Conservation (phyloP, 257 asterid genomes). For the Przewalskia tangutica region DNA sequence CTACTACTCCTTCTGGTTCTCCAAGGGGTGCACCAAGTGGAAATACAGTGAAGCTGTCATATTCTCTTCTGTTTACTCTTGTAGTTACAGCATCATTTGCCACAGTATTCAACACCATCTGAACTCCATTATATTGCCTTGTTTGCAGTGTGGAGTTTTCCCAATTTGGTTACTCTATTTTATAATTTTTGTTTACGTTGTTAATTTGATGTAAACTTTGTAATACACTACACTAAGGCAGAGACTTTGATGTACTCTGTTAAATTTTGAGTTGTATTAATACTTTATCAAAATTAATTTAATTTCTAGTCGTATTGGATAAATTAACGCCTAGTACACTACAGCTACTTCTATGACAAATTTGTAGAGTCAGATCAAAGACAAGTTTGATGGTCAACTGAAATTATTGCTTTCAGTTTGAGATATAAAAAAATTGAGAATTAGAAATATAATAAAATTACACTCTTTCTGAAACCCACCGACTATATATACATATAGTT, state of each 20-base stretch:
- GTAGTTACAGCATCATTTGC: slow-evolving; percentile 7
- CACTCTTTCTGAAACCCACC: no score
- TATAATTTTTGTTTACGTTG: neutral
- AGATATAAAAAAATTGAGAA: no score
- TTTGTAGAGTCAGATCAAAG: no score
- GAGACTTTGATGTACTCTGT: neutral
- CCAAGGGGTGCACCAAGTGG: neutral
- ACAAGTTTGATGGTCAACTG: no score
- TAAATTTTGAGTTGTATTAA: neutral
- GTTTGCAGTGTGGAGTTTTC: neutral
- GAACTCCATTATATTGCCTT: neutral
- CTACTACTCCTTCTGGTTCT: neutral
- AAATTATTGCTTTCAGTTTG: no score
- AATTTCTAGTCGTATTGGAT: neutral
- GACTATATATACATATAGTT: no score
- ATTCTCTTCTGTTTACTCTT: slow-evolving; percentile 3
- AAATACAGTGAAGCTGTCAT: neutral
- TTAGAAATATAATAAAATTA: no score
- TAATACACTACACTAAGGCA: neutral
- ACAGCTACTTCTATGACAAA: neutral
- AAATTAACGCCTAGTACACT: neutral
- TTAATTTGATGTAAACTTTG: neutral
- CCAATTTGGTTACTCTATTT: neutral
- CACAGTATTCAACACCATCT: neutral
- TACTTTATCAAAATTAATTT: neutral